Evolutionary conservation across 768 basidiomycete genomes (phyloP).

Genomic region (Goffeauzyma gilvescens): DNA sequence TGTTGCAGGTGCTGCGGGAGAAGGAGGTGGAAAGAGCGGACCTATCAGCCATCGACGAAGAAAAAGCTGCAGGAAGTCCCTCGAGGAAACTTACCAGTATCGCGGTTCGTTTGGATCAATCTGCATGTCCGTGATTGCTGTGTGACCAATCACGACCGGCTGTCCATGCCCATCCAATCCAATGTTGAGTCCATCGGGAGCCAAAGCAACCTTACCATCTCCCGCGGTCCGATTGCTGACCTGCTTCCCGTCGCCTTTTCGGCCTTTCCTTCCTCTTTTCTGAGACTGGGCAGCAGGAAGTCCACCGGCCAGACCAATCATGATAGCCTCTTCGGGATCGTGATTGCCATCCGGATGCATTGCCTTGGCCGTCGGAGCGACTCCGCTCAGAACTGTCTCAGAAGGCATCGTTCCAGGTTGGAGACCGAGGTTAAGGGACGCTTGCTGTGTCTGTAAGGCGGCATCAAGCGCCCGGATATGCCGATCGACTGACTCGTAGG

Average conservation of each 20-base stretch:
- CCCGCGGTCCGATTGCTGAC: conserved; percentile 11
- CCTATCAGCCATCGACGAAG: neutral
- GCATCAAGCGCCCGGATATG: conserved; percentile 32
- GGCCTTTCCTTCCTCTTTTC: conserved; percentile 7
- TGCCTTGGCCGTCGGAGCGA: neutral
- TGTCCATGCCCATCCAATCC: neutral
- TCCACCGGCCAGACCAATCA: conserved; percentile 12
- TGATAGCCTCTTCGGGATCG: conserved; percentile 27
- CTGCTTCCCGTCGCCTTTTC: conserved; percentile 5
- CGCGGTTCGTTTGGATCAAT: conserved; percentile 29
- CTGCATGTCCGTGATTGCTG: conserved; percentile 12
- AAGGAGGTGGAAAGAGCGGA: neutral
- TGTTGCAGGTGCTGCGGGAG: conserved; percentile 23
- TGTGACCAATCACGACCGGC: conserved; percentile 7
- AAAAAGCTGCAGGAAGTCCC: neutral
- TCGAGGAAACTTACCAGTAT: conserved; percentile 15
- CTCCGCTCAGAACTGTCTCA: conserved; percentile 12
- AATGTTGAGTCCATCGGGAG: neutral
- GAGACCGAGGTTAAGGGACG: conserved; percentile 25
- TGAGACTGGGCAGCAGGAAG: too few species aligned
- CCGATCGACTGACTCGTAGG: conserved; percentile 31
- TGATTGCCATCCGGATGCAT: neutral
- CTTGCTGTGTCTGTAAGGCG: conserved; percentile 25
- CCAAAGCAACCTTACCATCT: neutral
- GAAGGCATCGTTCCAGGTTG: conserved; percentile 23